Evolutionary conservation across 2,329 filamentous ascomycete species (phyloP).

Genomic region (Phaeosphaeria sp.): DNA sequence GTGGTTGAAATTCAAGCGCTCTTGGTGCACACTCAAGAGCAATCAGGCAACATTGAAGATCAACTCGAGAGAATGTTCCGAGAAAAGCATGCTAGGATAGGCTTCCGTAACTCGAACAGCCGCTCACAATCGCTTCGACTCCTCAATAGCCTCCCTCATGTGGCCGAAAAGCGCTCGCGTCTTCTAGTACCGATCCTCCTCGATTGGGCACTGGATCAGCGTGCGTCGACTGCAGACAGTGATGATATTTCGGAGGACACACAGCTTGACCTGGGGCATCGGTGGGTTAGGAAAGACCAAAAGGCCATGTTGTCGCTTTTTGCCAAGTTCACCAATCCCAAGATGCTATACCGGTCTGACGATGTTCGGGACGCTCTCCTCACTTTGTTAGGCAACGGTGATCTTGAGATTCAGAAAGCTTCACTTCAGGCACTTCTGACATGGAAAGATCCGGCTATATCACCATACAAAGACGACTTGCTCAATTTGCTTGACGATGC

Average conservation of each 20-base stretch:
- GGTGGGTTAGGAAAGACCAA: constrained; percentile 81
- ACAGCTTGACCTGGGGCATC: constrained; percentile 21
- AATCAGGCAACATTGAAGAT: constrained; percentile 45
- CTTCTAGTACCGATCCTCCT: constrained; percentile 85
- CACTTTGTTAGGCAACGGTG: constrained; percentile 81
- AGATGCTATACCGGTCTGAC: constrained; percentile 77
- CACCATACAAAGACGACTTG: constrained; percentile 82
- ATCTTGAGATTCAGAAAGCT: constrained; percentile 85
- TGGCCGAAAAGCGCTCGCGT: constrained; percentile 87
- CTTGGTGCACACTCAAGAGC: constrained; percentile 20
- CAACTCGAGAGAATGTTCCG: constrained; percentile 71
- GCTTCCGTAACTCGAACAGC: constrained; percentile 62
- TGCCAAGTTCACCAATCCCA: constrained; percentile 84
- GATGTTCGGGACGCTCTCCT: constrained; percentile 80
- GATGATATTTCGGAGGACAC: constrained; percentile 4
- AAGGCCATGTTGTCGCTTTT: constrained; percentile 84
- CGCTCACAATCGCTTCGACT: constrained; percentile 82
- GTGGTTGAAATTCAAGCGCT: constrained; percentile 59
- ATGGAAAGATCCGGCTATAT: constrained; percentile 83
- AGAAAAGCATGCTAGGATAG: constrained; percentile 64
- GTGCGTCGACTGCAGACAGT: constrained; percentile 7
- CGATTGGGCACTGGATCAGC: constrained; percentile 66
- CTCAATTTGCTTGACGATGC: constrained; percentile 88
- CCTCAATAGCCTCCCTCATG: constrained; percentile 72
- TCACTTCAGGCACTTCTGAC: constrained; percentile 84